Conservation (phyloP, 1,139 yeast species). For the Yamadazyma spencermartinsiae region DNA sequence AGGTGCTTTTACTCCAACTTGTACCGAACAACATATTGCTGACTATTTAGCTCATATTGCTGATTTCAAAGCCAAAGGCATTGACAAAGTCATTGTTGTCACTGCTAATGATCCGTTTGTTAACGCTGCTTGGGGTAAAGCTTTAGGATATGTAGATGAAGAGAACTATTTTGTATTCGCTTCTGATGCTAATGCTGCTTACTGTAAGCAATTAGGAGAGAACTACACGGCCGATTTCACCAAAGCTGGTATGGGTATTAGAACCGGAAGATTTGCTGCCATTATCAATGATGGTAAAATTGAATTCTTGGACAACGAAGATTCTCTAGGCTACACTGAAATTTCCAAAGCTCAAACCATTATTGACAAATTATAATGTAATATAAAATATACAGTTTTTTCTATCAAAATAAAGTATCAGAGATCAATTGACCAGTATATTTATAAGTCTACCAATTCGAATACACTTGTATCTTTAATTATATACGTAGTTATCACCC, state of each 20-base stretch:
- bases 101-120: conserved; percentile 87
- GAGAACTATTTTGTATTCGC: conserved; percentile 61
- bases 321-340: conserved; percentile 53
- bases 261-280: conserved; percentile 74
- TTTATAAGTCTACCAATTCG: too few species aligned
- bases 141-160: conserved; percentile 53
- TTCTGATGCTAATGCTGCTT: conserved; percentile 65
- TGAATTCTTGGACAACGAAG: conserved; percentile 67
- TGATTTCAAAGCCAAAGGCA: conserved; percentile 65
- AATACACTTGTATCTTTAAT: too few species aligned
- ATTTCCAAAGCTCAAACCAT: conserved; percentile 62
- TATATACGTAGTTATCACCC: too few species aligned
- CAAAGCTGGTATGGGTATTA: conserved; percentile 57
- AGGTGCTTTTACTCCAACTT: conserved; percentile 91
- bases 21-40: conserved; percentile 81
- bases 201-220: conserved; percentile 52
- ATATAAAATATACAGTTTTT: not conserved
- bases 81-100: conserved; percentile 67
- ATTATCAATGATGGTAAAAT: conserved; percentile 64
- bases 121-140: conserved; percentile 78
- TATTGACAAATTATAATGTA: conserved; percentile 23
- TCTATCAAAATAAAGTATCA: too few species aligned
- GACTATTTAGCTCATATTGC: conserved; percentile 56
- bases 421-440: too few species aligned
- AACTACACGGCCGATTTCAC: conserved; percentile 49